These are phyloP conservation scores for Puccinellia tenuiflora DNA, from an alignment of 176 grass and related monocot species.

Conservation along the genomic window DNA sequence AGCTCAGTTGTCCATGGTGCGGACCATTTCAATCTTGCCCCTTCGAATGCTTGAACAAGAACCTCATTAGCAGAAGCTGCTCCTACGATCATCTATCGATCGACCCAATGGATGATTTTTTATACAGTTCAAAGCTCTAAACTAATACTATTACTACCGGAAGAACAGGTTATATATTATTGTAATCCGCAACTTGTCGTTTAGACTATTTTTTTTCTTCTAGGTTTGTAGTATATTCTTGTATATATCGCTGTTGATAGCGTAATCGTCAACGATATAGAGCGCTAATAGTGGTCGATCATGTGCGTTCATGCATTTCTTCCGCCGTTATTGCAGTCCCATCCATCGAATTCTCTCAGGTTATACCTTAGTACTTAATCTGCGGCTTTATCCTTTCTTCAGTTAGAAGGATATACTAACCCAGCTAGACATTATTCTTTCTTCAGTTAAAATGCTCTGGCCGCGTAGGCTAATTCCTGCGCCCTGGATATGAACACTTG, in stretches of 20 bases:
- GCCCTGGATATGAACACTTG: not conserved
- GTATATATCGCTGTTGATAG: not conserved
- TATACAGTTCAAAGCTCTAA: not conserved
- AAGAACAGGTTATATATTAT: not conserved
- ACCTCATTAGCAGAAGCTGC: not conserved
- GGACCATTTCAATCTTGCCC: not conserved
- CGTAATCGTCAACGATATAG: not conserved
- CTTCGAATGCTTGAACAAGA: conserved; percentile 9
- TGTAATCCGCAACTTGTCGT: not conserved
- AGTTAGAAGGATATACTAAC: not conserved
- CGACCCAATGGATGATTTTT: not conserved
- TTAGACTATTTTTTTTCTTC: not conserved
- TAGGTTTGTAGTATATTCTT: not conserved
- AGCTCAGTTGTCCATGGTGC: not conserved
- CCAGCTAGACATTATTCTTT: not conserved
- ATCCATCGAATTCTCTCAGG: not conserved
- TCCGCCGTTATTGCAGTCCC: not conserved
- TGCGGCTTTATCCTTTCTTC: not conserved
- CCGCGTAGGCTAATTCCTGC: not conserved
- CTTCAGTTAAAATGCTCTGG: not conserved
- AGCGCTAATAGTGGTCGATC: not conserved
- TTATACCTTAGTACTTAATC: not conserved
- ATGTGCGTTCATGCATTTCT: not conserved
- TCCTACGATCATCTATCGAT: not conserved
- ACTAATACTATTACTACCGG: too few relatives aligned